Conservation (phyloP, 768 basidiomycete genomes). For the Fibroporia radiculosa region DNA sequence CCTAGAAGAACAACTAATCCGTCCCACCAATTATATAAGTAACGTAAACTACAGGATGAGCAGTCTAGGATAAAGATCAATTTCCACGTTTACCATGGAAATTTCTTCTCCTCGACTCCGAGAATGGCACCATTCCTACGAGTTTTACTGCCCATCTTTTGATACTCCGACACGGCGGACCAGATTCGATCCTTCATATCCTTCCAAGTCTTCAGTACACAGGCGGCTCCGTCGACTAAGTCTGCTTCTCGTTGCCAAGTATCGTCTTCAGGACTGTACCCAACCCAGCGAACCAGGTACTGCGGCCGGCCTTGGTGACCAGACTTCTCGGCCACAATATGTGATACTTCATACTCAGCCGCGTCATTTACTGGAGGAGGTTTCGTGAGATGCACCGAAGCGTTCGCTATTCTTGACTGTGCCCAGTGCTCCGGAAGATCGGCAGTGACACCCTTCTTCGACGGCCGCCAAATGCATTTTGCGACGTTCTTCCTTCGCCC, state of each 20-base stretch:
- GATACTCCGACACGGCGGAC: conserved; percentile 6
- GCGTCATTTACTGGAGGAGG: conserved; percentile 16
- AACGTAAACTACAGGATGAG: no score
- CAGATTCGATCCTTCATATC: conserved; percentile 12
- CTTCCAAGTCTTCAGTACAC: conserved; percentile 18
- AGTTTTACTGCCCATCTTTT: conserved; percentile 4
- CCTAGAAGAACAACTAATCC: no score
- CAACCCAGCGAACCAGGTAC: conserved; percentile 23
- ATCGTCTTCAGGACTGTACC: conserved; percentile 24
- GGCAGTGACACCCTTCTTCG: conserved; percentile 17
- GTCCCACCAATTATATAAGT: no score
- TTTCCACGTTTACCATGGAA: not conserved
- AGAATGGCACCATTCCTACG: not conserved
- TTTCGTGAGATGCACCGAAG: not conserved
- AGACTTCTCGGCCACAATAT: conserved; percentile 23
- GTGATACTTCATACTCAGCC: conserved; percentile 21
- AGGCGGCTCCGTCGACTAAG: conserved; percentile 16
- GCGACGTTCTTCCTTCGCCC: conserved; percentile 29
- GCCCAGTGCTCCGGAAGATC: conserved; percentile 20
- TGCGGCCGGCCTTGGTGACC: not conserved
- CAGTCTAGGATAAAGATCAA: no score
- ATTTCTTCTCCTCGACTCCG: not conserved
- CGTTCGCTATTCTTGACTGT: conserved; percentile 4
- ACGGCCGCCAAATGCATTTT: conserved; percentile 11
- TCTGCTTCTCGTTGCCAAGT: conserved; percentile 16